These are phyloP conservation scores for Berkeleyomyces basicola DNA, from an alignment of 2,329 filamentous ascomycete genomes.

Conservation along the genomic window DNA sequence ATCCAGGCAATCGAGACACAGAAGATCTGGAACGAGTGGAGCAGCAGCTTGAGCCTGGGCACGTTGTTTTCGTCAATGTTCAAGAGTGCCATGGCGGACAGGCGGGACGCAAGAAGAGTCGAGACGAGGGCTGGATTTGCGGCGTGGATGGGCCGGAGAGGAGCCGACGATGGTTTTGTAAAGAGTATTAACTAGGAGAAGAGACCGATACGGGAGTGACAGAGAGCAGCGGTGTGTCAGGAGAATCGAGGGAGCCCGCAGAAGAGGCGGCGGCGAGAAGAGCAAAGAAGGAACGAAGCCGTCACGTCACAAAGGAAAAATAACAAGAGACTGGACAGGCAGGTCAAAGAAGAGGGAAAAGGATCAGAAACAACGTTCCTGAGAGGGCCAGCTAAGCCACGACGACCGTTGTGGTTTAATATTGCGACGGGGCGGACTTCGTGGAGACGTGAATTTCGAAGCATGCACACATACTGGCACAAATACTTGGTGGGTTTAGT, in stretches of 20 bases:
- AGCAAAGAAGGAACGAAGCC: neutral
- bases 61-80: slow-evolving; percentile 18
- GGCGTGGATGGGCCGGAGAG: neutral
- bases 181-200: neutral
- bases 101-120: neutral
- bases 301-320: neutral
- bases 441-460: neutral
- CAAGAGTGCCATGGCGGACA: neutral
- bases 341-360: neutral
- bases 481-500: too few relatives aligned
- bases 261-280: too few relatives aligned
- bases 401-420: neutral
- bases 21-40: slow-evolving; percentile 39
- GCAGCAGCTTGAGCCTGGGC: slow-evolving; percentile 37
- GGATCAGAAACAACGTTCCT: neutral
- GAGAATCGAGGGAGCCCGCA: too few relatives aligned
- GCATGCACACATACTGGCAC: too few relatives aligned
- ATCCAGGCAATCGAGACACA: slow-evolving; percentile 39
- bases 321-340: neutral
- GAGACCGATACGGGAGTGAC: neutral
- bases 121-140: neutral
- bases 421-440: neutral
- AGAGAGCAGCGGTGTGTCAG: neutral
- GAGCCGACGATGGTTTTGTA: neutral
- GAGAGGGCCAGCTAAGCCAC: neutral